phyloP scores from a whole-genome alignment of 331 rosid species.

The Dryas integrifolia region DNA sequence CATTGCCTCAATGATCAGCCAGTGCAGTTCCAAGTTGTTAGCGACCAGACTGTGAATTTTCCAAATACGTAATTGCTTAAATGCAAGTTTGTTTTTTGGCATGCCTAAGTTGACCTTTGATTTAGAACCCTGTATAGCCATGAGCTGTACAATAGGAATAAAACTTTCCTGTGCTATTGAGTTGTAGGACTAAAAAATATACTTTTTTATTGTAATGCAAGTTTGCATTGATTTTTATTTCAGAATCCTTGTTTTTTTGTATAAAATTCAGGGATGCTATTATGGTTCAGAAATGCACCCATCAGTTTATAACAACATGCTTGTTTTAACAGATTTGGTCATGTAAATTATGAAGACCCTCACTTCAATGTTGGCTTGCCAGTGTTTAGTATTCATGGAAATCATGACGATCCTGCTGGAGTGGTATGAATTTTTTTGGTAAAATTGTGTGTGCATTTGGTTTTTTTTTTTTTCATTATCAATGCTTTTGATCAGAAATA shows the following conservation, averaged over 20 bases:
- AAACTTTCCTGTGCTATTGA: neutral
- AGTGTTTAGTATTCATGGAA: constrained; percentile 95
- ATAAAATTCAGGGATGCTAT: neutral
- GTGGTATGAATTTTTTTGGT: constrained; percentile 62
- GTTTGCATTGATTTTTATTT: neutral
- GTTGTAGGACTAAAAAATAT: neutral
- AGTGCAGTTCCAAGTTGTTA: constrained; percentile 90
- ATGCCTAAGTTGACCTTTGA: neutral
- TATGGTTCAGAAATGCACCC: neutral
- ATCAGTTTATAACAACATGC: constrained; percentile 4
- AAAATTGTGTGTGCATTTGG: constrained; percentile 8
- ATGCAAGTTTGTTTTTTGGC: neutral
- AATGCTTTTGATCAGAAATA: neutral
- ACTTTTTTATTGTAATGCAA: neutral
- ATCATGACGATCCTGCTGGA: constrained; percentile 98
- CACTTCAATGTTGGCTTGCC: constrained; percentile 97
- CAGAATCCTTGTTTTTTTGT: neutral
- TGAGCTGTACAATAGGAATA: neutral
- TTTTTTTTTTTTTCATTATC: neutral
- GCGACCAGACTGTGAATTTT: constrained; percentile 92
- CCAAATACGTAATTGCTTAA: constrained; percentile 49
- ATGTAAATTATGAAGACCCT: constrained; percentile 96
- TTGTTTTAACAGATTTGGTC: constrained; percentile 69
- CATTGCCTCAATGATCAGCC: constrained; percentile 84
- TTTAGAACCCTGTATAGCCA: neutral